Evolutionary conservation across 176 grass and related monocot species (phyloP).

Genomic region (Calamus simplicifolius): DNA sequence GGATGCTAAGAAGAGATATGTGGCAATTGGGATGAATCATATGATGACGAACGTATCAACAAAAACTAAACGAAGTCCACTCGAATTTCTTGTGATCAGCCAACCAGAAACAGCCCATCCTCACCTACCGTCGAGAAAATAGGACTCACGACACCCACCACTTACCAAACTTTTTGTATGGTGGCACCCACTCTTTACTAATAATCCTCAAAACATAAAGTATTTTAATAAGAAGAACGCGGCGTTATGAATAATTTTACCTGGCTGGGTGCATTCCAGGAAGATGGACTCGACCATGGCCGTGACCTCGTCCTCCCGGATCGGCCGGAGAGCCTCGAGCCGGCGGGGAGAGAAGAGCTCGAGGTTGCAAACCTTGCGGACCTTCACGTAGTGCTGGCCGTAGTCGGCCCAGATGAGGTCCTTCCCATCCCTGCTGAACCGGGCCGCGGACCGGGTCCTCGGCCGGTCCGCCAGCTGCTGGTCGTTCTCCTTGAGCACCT

Average conservation of each 20-base stretch:
- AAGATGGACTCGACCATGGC: slow-evolving; percentile 63
- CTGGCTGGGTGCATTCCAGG: slow-evolving; percentile 20
- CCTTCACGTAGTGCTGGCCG: slow-evolving; percentile 69
- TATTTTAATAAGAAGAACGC: no score
- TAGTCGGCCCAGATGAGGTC: slow-evolving; percentile 83
- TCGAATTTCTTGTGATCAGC: no score
- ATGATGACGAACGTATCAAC: no score
- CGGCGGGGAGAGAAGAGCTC: slow-evolving; percentile 57
- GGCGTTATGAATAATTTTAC: slow-evolving; percentile 9
- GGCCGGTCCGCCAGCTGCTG: slow-evolving; percentile 51
- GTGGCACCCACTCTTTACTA: no score
- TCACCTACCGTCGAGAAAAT: not conserved
- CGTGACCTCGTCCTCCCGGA: slow-evolving; percentile 64
- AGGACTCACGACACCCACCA: not conserved
- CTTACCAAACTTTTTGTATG: no score
- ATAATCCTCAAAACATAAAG: no score
- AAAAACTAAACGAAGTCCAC: no score
- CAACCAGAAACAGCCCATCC: not conserved
- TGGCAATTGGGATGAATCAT: no score
- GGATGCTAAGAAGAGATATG: no score
- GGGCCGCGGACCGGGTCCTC: slow-evolving; percentile 29
- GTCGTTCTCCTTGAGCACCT: slow-evolving; percentile 68
- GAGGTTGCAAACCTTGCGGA: slow-evolving; percentile 63
- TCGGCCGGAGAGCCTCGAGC: slow-evolving; percentile 54
- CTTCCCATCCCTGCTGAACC: slow-evolving; percentile 43